Percentiles rank a stretch among this genome's conserved stretches.
Evolutionary conservation across 805 yeast genomes (phyloP).

Genomic region (Nakazawaea ernobii): DNA sequence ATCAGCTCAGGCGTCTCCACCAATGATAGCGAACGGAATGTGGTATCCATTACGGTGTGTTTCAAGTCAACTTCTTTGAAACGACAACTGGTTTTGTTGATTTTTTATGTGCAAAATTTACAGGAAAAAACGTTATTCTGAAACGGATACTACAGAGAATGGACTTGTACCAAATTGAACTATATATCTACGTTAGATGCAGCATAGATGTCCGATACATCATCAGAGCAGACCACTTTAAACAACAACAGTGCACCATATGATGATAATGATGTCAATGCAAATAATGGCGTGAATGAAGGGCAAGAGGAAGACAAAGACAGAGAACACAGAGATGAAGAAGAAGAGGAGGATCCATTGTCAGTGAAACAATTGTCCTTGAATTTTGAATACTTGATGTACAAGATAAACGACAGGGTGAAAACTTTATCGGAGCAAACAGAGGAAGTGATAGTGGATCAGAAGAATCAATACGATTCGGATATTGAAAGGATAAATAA

Average conservation of each 20-base stretch:
- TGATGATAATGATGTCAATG: no score
- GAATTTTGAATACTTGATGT: slow-evolving; percentile 59
- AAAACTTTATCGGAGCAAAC: slow-evolving; percentile 28
- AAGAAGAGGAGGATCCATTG: slow-evolving; percentile 51
- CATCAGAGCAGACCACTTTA: not conserved
- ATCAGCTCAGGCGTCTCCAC: slow-evolving; percentile 2
- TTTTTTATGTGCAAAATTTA: not conserved
- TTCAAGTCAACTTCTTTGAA: slow-evolving; percentile 2
- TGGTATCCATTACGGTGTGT: not conserved
- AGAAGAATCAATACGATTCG: slow-evolving; percentile 18
- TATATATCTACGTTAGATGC: no score
- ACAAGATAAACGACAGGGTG: slow-evolving; percentile 54
- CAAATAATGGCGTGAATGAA: no score
- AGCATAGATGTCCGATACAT: not conserved
- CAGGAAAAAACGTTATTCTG: not conserved
- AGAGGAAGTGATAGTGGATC: slow-evolving; percentile 19
- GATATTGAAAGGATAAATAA: slow-evolving; percentile 17
- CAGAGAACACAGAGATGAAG: slow-evolving; percentile 1
- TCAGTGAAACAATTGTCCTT: slow-evolving; percentile 54
- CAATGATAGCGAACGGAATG: not conserved
- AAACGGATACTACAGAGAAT: no score
- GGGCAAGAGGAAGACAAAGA: no score
- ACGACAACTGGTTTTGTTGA: slow-evolving; percentile 4
- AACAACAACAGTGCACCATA: not conserved
- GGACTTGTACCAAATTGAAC: no score